phyloP scores from a whole-genome alignment of 148 eudicot genomes.

The Heliamphora exappendiculata region DNA sequence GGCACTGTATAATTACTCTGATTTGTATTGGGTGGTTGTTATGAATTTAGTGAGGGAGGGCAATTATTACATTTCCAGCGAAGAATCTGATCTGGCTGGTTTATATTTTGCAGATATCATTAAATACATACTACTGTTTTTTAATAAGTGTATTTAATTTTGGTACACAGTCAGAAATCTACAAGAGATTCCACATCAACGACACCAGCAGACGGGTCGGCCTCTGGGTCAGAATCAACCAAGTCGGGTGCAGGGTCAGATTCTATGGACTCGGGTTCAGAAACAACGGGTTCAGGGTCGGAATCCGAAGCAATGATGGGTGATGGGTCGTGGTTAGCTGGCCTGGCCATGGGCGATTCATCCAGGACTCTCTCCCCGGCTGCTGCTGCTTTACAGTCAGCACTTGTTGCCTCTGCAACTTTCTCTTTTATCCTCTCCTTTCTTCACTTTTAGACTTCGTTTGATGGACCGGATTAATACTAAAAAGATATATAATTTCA shows the following conservation, averaged over 20 bases:
- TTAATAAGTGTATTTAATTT: neutral
- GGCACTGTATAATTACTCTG: no score
- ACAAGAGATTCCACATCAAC: conserved; percentile 36
- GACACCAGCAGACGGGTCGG: conserved; percentile 27
- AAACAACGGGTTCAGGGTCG: conserved; percentile 9
- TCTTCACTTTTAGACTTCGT: conserved; percentile 20
- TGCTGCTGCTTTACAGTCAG: neutral
- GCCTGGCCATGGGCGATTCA: conserved; percentile 81
- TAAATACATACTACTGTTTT: neutral
- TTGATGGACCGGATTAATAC: no score
- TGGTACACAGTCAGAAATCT: conserved; percentile 67
- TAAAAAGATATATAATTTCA: no score
- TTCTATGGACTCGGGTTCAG: neutral
- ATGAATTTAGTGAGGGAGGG: neutral
- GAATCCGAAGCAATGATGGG: conserved; percentile 40
- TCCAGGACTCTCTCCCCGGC: conserved; percentile 15
- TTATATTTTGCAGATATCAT: neutral
- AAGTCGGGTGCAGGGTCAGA: neutral
- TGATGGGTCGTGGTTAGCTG: conserved; percentile 84
- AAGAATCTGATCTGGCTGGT: neutral
- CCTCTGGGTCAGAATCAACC: conserved; percentile 9
- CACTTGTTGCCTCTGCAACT: conserved; percentile 15
- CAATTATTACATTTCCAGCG: neutral
- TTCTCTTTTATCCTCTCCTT: conserved; percentile 14
- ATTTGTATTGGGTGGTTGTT: no score